Base-by-base conservation (phyloP, 2,329 filamentous ascomycete genomes). In the Fusarium bulbicola region DNA sequence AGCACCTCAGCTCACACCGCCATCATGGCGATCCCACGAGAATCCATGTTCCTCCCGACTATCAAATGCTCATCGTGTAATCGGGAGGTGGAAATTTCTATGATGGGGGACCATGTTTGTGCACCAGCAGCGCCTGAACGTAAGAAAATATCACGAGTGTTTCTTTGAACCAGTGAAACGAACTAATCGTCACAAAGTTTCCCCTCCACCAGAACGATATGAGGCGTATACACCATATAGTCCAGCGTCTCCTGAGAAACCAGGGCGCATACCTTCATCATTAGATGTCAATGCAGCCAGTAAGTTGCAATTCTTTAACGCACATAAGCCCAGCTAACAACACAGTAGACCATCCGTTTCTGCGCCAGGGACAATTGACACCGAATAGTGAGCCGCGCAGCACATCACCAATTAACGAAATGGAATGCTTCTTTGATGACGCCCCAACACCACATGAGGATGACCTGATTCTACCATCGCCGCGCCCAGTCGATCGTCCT, bases 41-140 rank as follows among this genome's bases (percentile, higher is more conserved):
- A 90, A 81, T 92, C 90, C 81, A 88, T 89, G 81, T 90, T 95
- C 73, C 86, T 96, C 85, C 93, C 94, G 79, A 91, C 91, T 30
- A 93, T 97, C 83, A 97, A 95, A 86, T 97, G 94, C 83, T 97
- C 94, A 59, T 91, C 88, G 84, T 97, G 94, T 80, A 89, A 90
- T 45, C 82, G 85, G 45, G 90, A 95, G 77, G 93, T 97, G 67
- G 92, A 95, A 79, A 96, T 97, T 75, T 92, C 92, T 45, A 86
- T 91, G 81, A 93, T 97, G 92, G 94, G 93, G 70, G 94, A 97
- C 70, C 95, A 97, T 84, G 81, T 93, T 69, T 97, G 95, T 81
- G 81, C 81, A 66, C 79, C 83, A 68, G 79, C 85, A 82, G 83
- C 85, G 82, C 83, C 84, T 78, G 87, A 88, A 78, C 80, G 88